Percentiles rank a stretch among this genome's conserved stretches.
Conservation (phyloP, 2,329 filamentous ascomycete species). For the Ambrosiella xylebori region DNA sequence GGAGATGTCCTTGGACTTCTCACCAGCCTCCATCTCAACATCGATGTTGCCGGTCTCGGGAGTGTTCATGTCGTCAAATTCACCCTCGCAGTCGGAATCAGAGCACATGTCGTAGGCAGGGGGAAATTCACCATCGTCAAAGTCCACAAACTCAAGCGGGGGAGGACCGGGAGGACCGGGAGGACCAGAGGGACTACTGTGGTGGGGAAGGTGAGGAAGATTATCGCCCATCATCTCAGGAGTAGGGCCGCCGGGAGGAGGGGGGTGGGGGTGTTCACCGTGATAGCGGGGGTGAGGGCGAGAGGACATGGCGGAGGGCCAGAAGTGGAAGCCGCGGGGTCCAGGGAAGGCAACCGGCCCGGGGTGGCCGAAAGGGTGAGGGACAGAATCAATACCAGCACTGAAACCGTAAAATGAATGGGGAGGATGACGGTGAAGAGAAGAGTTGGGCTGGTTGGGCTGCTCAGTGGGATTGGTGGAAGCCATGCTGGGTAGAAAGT, state of each 20-base stretch:
- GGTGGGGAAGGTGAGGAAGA: background rate
- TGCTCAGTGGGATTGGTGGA: background rate
- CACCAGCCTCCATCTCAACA: background rate
- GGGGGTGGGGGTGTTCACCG: background rate
- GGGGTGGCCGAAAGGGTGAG: background rate
- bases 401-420: background rate
- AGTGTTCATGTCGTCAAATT: background rate
- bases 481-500: background rate
- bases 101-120: background rate
- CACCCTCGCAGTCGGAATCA: background rate
- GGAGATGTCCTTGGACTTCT: constrained; percentile 10
- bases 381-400: background rate
- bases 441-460: background rate
- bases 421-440: background rate
- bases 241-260: background rate
- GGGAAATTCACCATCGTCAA: background rate
- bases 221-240: background rate
- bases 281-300: background rate
- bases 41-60: background rate
- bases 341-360: background rate
- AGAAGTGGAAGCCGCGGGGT: background rate
- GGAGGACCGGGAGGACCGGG: background rate
- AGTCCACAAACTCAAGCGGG: background rate
- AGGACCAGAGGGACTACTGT: background rate
- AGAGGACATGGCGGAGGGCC: background rate